phyloP scores from a whole-genome alignment of 805 yeast species.

The Kluyveromyces dobzhanskii region DNA sequence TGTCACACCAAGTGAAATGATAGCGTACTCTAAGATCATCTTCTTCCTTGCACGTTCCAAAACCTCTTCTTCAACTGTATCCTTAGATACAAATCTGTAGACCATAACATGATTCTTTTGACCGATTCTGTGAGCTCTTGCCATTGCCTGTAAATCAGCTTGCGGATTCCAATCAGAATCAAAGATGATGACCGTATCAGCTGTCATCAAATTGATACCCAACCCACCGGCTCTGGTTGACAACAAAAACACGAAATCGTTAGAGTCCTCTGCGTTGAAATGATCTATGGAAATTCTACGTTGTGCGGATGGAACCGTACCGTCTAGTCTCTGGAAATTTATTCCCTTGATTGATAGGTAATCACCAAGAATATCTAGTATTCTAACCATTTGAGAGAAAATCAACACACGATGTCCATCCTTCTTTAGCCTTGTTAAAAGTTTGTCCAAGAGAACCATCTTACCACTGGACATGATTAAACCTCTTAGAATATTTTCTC shows the following conservation, averaged over 20 bases:
- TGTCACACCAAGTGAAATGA: conserved; percentile 90
- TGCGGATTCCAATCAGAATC: conserved; percentile 99
- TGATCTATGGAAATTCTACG: conserved; percentile 94
- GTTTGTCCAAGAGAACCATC: conserved; percentile 90
- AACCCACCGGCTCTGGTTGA: conserved; percentile 98
- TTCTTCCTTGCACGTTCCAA: conserved; percentile 94
- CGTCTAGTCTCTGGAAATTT: conserved; percentile 88
- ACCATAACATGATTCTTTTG: conserved; percentile 98
- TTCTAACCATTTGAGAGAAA: conserved; percentile 95
- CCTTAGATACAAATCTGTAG: conserved; percentile 94
- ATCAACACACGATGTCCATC: conserved; percentile 96
- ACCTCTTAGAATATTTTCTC: conserved; percentile 82
- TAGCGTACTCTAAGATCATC: conserved; percentile 97
- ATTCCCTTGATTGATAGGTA: conserved; percentile 81
- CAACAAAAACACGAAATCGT: conserved; percentile 81
- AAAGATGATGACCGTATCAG: conserved; percentile 95
- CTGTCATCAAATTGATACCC: conserved; percentile 98
- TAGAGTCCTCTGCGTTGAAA: conserved; percentile 87
- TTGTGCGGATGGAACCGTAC: conserved; percentile 91
- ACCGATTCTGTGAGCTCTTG: conserved; percentile 99
- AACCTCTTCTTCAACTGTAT: conserved; percentile 96
- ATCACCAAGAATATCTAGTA: conserved; percentile 91
- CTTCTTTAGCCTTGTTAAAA: conserved; percentile 70
- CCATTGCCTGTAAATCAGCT: conserved; percentile 99
- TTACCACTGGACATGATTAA: conserved; percentile 96